phyloP scores from a whole-genome alignment of 2,329 filamentous ascomycete species.

The Xylariaceae sp. region DNA sequence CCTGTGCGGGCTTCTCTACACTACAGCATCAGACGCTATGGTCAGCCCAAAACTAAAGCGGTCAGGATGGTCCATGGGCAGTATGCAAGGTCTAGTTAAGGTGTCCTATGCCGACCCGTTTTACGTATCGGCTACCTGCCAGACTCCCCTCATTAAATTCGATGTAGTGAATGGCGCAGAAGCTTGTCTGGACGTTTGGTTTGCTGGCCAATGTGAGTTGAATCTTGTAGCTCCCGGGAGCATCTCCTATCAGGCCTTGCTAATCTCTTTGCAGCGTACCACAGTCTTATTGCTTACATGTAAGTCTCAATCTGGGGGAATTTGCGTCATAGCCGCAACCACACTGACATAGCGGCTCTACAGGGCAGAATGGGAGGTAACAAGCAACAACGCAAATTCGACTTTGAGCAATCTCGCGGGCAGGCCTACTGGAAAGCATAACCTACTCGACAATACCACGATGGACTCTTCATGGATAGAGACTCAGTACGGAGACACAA shows the following conservation, averaged over 20 bases:
- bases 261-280: slow-evolving; percentile 45
- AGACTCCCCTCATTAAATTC: slow-evolving; percentile 52
- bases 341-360: slow-evolving; percentile 28
- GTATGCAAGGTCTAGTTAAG: slow-evolving; percentile 54
- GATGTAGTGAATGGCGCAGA: slow-evolving; percentile 41
- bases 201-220: slow-evolving; percentile 56
- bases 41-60: slow-evolving; percentile 68
- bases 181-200: slow-evolving; percentile 65
- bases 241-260: not conserved
- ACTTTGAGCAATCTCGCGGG: slow-evolving; percentile 38
- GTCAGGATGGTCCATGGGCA: slow-evolving; percentile 46
- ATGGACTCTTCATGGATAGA: slow-evolving; percentile 67
- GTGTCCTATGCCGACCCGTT: slow-evolving; percentile 59
- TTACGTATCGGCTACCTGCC: slow-evolving; percentile 55
- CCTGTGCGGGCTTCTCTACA: slow-evolving; percentile 66
- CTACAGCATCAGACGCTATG: slow-evolving; percentile 69
- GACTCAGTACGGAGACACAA: slow-evolving; percentile 48
- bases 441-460: slow-evolving; percentile 69
- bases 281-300: slow-evolving; percentile 63
- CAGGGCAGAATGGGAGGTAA: slow-evolving; percentile 48
- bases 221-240: not conserved
- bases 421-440: slow-evolving; percentile 58
- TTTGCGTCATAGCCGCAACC: not conserved
- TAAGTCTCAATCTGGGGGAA: slow-evolving; percentile 13
- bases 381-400: slow-evolving; percentile 42